Evolutionary conservation across 2,329 filamentous ascomycete genomes (phyloP).

Genomic region (Penicillium hordei): DNA sequence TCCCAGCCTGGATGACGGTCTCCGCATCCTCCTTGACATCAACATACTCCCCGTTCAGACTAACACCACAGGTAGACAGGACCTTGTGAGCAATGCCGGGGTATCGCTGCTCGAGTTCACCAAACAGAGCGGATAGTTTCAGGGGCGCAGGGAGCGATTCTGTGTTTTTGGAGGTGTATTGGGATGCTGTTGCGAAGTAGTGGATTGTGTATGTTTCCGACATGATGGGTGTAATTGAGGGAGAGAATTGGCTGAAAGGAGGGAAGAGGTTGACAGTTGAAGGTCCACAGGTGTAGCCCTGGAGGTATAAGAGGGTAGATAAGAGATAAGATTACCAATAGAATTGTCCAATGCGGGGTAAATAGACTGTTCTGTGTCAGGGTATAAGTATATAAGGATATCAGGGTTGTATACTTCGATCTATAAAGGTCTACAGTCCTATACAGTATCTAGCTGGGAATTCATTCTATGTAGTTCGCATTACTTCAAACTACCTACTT

Average conservation of each 20-base stretch:
- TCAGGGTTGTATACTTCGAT: too few relatives aligned
- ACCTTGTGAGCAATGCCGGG: slow-evolving; percentile 44
- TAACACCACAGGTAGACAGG: slow-evolving; percentile 43
- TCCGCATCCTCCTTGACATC: slow-evolving; percentile 33
- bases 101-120: slow-evolving; percentile 41
- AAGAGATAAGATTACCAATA: neutral
- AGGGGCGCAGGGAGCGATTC: slow-evolving; percentile 45
- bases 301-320: neutral
- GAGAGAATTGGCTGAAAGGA: neutral
- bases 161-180: slow-evolving; percentile 42
- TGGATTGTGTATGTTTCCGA: slow-evolving; percentile 43
- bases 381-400: too few relatives aligned
- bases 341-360: slow-evolving; percentile 1
- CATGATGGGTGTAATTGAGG: slow-evolving; percentile 3
- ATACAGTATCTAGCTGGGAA: neutral
- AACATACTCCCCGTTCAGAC: slow-evolving; percentile 47
- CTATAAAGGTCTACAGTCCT: too few relatives aligned
- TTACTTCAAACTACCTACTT: neutral
- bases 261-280: neutral
- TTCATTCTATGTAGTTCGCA: neutral
- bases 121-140: slow-evolving; percentile 39
- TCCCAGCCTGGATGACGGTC: slow-evolving; percentile 36
- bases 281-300: neutral
- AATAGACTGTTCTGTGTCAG: too few relatives aligned
- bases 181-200: slow-evolving; percentile 48